phyloP scores from a whole-genome alignment of 495 filamentous ascomycete species.

The Hypoxylon crocopeplum region DNA sequence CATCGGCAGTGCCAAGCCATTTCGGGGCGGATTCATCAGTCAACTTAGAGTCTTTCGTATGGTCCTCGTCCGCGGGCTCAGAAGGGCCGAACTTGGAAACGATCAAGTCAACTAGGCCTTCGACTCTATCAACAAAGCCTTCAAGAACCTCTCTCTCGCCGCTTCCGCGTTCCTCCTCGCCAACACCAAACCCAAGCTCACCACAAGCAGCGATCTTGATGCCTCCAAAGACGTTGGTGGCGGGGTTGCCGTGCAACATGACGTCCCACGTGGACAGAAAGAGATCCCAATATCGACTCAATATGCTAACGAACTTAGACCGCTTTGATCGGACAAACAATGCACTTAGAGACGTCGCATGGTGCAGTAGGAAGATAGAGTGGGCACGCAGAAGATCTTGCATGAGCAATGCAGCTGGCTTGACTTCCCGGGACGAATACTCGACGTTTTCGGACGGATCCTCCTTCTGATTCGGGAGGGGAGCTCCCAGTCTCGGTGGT shows the following conservation, averaged over 20 bases:
- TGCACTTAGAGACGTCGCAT: constrained; percentile 70
- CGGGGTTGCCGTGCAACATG: constrained; percentile 86
- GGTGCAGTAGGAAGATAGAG: constrained; percentile 84
- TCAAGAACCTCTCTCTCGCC: constrained; percentile 91
- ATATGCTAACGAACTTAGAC: constrained; percentile 58
- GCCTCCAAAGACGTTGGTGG: constrained; percentile 76
- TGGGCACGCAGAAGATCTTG: constrained; percentile 85
- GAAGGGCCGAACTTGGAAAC: constrained; percentile 82
- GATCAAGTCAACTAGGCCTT: constrained; percentile 80
- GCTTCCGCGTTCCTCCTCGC: constrained; percentile 91
- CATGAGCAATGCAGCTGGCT: constrained; percentile 77
- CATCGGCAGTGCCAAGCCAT: constrained; percentile 72
- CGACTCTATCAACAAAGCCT: constrained; percentile 71
- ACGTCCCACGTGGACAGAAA: constrained; percentile 89
- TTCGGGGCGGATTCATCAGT: constrained; percentile 24
- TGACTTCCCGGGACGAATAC: constrained; percentile 88
- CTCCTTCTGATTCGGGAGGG: constrained; percentile 22
- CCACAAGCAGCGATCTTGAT: constrained; percentile 91
- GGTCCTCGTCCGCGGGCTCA: constrained; percentile 20
- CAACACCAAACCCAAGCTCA: constrained; percentile 90
- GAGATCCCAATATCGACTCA: constrained; percentile 83
- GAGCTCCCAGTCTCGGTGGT: constrained; percentile 41
- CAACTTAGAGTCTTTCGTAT: constrained; percentile 19
- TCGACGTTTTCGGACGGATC: constrained; percentile 57
- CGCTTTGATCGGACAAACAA: constrained; percentile 64